Conservation (phyloP, 345 rosid genomes). For the Xanthoceras sorbifolium region DNA sequence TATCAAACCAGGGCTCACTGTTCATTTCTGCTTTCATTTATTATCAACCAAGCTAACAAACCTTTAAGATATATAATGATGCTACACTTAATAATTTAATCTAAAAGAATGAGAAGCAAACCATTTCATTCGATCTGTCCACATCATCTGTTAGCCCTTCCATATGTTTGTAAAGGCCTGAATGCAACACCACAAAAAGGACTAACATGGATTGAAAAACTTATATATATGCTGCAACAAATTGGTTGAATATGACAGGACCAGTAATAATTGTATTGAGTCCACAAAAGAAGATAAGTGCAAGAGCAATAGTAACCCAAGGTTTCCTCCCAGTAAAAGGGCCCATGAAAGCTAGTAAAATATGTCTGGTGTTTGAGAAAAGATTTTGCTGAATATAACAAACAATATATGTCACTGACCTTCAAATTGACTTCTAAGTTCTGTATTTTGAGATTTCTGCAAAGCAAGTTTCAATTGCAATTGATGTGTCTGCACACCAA, state of each 20-base stretch:
- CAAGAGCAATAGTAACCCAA: neutral
- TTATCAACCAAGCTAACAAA: slow-evolving; percentile 2
- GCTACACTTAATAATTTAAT: neutral
- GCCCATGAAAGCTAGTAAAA: neutral
- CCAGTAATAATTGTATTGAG: neutral
- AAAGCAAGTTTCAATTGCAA: slow-evolving; percentile 76
- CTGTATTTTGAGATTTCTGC: slow-evolving; percentile 83
- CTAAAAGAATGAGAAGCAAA: slow-evolving; percentile 27
- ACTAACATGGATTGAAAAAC: slow-evolving; percentile 12
- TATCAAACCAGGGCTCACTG: no score
- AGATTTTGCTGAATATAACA: neutral
- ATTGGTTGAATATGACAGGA: neutral
- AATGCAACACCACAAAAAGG: slow-evolving; percentile 28
- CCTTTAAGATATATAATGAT: slow-evolving; percentile 1
- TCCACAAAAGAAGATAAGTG: neutral
- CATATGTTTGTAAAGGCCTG: slow-evolving; percentile 70
- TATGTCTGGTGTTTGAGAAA: neutral
- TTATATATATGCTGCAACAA: neutral
- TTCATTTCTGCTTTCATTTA: neutral
- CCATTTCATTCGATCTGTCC: slow-evolving; percentile 90
- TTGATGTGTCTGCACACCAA: slow-evolving; percentile 75
- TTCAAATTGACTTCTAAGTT: slow-evolving; percentile 86
- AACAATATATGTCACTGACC: slow-evolving; percentile 42
- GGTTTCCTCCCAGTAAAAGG: slow-evolving; percentile 5
- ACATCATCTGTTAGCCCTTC: slow-evolving; percentile 76